Evolutionary conservation across 768 basidiomycete genomes (phyloP), one percentile per base, ranked within the genome.

Genomic region (Solioccasus polychromus): DNA sequence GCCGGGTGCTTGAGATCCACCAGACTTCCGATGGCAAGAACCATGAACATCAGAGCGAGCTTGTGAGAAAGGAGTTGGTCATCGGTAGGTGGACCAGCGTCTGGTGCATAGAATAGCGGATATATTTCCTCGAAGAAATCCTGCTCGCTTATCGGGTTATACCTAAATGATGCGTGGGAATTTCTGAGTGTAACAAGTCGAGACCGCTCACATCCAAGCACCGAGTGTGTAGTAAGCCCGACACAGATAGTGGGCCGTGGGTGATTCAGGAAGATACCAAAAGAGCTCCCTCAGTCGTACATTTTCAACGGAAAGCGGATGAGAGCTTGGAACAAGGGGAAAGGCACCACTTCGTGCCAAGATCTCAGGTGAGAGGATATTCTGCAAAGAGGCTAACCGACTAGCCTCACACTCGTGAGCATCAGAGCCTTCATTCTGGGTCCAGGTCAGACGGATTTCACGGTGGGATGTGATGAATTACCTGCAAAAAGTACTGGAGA

Each of bases 401-500:
- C 75, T 71, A 38, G 77, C 72, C 14, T 73, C 70, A 0, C 45
- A 56, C 31, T 77, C 75, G 19, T 78, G 76, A 12, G 76, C 77
- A 46, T 84, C 82, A 12, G 71, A 67, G 18, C 73, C 68, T 63
- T 85, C 82, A 54, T 85, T 82, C 83, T 85, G 59, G 15, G 10
- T 3, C 14, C 22, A 5, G 29, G 48, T 61, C 22, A 67, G 47
- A 44, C 26, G 6, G 39, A 51, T 17, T 5, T 36, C 22, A 9
- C 11, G 3, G 28, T 8, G 32, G 39, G 5, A 43, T 46, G 41
- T 44, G 6, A 9, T 9, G 20, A 28, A 34, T 58, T 59, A 83
- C 87, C 75, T 87, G 83, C 31, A 88, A 70, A 64, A 87, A 89
- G 54, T 85, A 82, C 87, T 89, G 48, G 44, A 43, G 44, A 42